Evolutionary conservation across 805 yeast species (phyloP).

Genomic region (Saccharomycopsis schoenii): DNA sequence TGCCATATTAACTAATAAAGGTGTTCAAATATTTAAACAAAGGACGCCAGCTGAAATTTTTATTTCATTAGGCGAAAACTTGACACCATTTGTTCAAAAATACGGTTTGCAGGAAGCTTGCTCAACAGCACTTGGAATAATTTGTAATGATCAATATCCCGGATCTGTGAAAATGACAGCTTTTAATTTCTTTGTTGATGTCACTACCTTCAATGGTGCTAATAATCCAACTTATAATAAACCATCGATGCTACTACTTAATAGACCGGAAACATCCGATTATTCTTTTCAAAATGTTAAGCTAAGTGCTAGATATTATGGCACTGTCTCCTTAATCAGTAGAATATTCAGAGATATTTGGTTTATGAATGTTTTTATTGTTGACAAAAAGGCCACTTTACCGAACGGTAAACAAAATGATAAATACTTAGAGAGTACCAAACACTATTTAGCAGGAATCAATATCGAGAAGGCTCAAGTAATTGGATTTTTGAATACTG

Average conservation of each 20-base stretch:
- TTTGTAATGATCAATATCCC: constrained; percentile 63
- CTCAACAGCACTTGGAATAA: constrained; percentile 74
- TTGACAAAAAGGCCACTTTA: constrained; percentile 27
- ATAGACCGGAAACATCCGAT: constrained; percentile 28
- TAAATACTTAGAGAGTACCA: constrained; percentile 26
- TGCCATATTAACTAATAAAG: constrained; percentile 74
- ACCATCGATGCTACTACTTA: constrained; percentile 14
- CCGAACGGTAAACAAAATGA: constrained; percentile 26
- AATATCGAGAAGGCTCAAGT: constrained; percentile 36
- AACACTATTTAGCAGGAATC: constrained; percentile 29
- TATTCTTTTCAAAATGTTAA: constrained; percentile 61
- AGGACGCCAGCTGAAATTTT: constrained; percentile 75
- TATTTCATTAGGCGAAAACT: constrained; percentile 58
- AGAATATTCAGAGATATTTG: constrained; percentile 74
- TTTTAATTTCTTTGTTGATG: constrained; percentile 29
- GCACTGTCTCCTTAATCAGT: constrained; percentile 68
- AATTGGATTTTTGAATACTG: constrained; percentile 38
- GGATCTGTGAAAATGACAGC: constrained; percentile 37
- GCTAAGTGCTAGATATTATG: constrained; percentile 85
- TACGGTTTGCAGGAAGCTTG: constrained; percentile 89
- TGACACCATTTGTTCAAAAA: constrained; percentile 59
- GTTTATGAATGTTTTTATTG: constrained; percentile 57
- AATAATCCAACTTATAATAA: constrained; percentile 30
- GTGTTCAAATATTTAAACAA: constrained; percentile 66
- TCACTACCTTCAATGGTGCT: constrained; percentile 31